Evolutionary conservation across 2,329 filamentous ascomycete genomes (phyloP), one percentile per base, ranked within the genome.

Genomic region (Fusarium oligoseptatum): DNA sequence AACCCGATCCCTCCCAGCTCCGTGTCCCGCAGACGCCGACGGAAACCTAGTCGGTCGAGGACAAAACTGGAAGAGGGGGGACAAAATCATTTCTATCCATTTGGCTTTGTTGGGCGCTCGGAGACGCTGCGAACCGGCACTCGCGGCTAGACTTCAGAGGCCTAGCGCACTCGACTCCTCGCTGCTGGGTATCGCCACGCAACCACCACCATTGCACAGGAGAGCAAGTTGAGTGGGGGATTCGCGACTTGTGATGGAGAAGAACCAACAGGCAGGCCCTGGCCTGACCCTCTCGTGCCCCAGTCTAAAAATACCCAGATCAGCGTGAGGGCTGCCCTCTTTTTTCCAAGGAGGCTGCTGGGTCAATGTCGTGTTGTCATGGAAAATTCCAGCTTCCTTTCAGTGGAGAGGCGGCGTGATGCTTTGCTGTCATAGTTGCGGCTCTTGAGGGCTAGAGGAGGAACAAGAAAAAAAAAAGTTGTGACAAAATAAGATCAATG

Each of bases 251-350:
- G 68, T 61, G 70, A 78, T 73, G 72, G 74, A 60, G 45, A 67
- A 74, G 24, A 24, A 50, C 57, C 32, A 66, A 64, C 41, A 63
- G 66, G 62, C 45, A 67, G 65, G 67, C 61, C 64, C 65, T 74
- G 69, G 70, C 62, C 66, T 65, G 64, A 60, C 64, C 61, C 70
- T 68, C 60, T 24, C 43, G 27, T 43, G 64, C 63, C 66, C 70
- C 68, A 72, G 76, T 77, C 73, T 78, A 78, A 78, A 78, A 78
- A 78, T 78, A 78, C 70, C 66, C 67, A 55, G 75, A 72, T 71
- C 71, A 48, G 62, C 63, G 41, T 50, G 39, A 66, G 27, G 45
- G 61, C 61, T 60, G 50, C 66, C 52, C 34, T 57, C 43, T 60
- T 58, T 67, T 58, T 67, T 68, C 62, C 68, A 67, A 74, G 68